These are phyloP conservation scores for Epichloe sp. DNA, from an alignment of 2,329 filamentous ascomycete species.

Conservation along the genomic window DNA sequence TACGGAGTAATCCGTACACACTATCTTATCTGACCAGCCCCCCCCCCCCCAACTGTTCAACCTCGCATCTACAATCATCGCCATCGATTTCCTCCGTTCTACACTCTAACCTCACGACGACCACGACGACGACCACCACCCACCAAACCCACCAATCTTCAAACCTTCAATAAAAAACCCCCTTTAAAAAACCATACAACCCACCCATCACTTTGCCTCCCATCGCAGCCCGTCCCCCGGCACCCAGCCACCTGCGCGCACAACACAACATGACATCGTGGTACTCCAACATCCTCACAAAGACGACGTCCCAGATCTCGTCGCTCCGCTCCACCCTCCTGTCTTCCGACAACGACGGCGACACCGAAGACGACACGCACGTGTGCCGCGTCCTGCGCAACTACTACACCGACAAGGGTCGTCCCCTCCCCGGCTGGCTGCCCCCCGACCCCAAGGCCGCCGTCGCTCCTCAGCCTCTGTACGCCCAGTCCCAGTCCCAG, in stretches of 20 bases:
- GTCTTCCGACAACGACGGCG: conserved; percentile 51
- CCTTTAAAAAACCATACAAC: no score
- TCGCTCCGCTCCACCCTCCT: conserved; percentile 58
- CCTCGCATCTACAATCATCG: no score
- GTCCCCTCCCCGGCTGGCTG: conserved; percentile 72
- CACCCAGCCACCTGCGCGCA: conserved; percentile 8
- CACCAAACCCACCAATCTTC: no score
- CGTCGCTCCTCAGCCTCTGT: conserved; percentile 32
- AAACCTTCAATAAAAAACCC: no score
- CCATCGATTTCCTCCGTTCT: no score
- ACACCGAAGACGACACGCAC: conserved; percentile 82
- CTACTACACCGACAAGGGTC: conserved; percentile 85
- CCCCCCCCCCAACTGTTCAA: no score
- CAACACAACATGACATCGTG: conserved; percentile 54
- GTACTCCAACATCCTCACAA: conserved; percentile 61
- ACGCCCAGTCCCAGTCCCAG: conserved; percentile 22
- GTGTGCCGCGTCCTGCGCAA: conserved; percentile 84
- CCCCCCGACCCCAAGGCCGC: conserved; percentile 65
- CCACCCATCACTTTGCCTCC: no score
- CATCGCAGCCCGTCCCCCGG: no score
- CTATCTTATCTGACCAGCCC: no score
- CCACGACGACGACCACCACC: accelerated
- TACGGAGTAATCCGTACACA: no score
- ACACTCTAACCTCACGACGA: no score
- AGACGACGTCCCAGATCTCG: conserved; percentile 51